Evolutionary conservation across 805 yeast genomes (phyloP), one percentile per base, ranked within the genome.

Genomic region (Starmerella gropengiesseri): DNA sequence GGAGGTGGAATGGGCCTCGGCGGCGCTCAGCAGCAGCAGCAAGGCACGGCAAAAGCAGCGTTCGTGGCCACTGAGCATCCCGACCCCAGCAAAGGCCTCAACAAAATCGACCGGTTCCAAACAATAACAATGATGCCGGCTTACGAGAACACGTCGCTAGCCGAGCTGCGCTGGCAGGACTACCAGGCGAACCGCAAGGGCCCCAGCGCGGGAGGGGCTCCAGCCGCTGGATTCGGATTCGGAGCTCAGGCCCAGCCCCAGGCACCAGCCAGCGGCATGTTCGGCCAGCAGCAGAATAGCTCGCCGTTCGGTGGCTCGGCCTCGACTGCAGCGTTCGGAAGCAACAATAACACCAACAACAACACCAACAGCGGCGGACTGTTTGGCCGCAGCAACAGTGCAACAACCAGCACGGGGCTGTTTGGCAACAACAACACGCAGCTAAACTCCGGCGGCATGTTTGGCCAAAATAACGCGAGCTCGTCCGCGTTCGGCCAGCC

Each of bases 71-170:
- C 25, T 6, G 73, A 43, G 27, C 96, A 89, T 59, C 81, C 80
- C 55, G 96, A 87, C 56, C 58, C 63, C 3, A 12, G 33, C 20
- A 50, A 49, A 25, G 36, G 40, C 5, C 40, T 31, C 17, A 17
- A 16, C 38, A 43, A 40, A 16, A 32, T 40, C 4, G 27, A 66
- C 77, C 11, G 72, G 30, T 87, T 68, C 63, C 84, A 89, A 61
- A 76, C 76, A 53, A 80, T 91, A 48, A 67, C 82, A 9, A 73
- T 83, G 34, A 87, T 91, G 96, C 94, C 94, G 5, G 94, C 85
- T 60, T 91, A 89, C 59, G 72, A 71, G 53, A 77, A 77, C 53
- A 82, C 62, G 54, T 82, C 95, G 0, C 73, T 78, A 56, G 96
- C 86, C 60, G 98, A 91, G 59, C 72, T 91, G 61, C 74, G 99